phyloP scores from a whole-genome alignment of 2,329 filamentous ascomycete species.

The Capronia americana region DNA sequence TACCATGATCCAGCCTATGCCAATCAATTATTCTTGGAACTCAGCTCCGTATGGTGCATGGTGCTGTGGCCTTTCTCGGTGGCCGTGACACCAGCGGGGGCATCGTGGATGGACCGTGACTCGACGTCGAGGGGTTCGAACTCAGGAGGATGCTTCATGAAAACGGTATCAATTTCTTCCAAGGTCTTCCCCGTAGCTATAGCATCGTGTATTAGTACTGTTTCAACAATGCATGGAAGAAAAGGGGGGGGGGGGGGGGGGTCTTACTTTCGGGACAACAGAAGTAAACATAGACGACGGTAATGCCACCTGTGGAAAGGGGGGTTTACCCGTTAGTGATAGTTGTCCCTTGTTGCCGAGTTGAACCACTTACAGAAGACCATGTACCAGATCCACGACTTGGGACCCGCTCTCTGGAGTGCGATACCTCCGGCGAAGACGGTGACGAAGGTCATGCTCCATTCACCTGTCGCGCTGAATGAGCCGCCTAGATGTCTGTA shows the following conservation, averaged over 20 bases:
- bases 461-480: slow-evolving; percentile 72
- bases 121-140: too few species aligned
- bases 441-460: slow-evolving; percentile 79
- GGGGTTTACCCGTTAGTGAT: too few species aligned
- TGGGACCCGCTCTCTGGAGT: slow-evolving; percentile 41
- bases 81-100: too few species aligned
- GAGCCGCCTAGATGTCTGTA: slow-evolving; percentile 74
- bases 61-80: too few species aligned
- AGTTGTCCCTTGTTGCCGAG: too few species aligned
- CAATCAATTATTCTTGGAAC: too few species aligned
- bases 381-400: slow-evolving; percentile 57
- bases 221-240: too few species aligned
- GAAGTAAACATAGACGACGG: slow-evolving; percentile 64
- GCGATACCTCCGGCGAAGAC: slow-evolving; percentile 65
- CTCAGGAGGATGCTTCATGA: slow-evolving; percentile 52
- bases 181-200: slow-evolving; percentile 59
- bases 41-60: too few species aligned
- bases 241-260: background rate
- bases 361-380: slow-evolving; percentile 39
- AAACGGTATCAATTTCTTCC: slow-evolving; percentile 74
- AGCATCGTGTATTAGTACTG: too few species aligned
- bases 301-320: slow-evolving; percentile 44
- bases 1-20: too few species aligned
- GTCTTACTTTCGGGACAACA: slow-evolving; percentile 64
- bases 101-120: too few species aligned